A percentile compares a stretch with the other conserved stretches of the same genome.
Evolutionary conservation across 768 basidiomycete genomes (phyloP).

Genomic region (Rhizopogon vinicolor): DNA sequence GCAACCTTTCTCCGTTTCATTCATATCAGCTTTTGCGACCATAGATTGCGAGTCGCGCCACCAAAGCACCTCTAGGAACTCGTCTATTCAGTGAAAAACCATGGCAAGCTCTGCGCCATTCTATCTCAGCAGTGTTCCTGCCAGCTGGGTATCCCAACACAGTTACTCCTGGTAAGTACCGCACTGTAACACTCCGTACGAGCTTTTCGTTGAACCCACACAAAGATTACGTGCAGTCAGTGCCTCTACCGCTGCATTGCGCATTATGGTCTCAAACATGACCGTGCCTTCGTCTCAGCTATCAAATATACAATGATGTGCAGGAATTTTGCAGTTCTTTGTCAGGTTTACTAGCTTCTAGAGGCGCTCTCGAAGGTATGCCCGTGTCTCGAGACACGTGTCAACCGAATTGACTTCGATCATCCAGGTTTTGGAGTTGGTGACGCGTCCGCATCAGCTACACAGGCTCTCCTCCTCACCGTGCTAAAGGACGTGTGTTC

Average conservation of each 20-base stretch:
- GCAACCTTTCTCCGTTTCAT: not conserved
- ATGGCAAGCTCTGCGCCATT: not conserved
- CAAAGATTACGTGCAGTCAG: conserved; percentile 55
- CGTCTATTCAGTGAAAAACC: not conserved
- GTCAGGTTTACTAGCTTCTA: conserved; percentile 56
- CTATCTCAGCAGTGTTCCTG: conserved; percentile 37
- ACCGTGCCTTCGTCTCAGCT: conserved; percentile 33
- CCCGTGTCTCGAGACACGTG: not conserved
- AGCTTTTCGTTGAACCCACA: not conserved
- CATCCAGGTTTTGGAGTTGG: conserved; percentile 66
- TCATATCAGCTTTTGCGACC: not conserved
- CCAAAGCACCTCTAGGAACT: not conserved
- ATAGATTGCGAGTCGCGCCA: not conserved
- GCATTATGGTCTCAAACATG: conserved; percentile 3
- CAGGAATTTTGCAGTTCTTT: conserved; percentile 72
- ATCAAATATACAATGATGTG: conserved; percentile 60
- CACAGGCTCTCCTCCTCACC: conserved; percentile 58
- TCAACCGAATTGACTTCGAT: not conserved
- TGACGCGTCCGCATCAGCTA: conserved; percentile 59
- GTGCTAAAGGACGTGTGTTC: conserved; percentile 64
- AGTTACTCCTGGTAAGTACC: conserved; percentile 50
- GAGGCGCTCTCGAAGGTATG: conserved; percentile 63
- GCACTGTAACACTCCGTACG: not conserved
- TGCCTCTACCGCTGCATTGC: not conserved
- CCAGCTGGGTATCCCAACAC: conserved; percentile 58